Conservation (phyloP, 768 basidiomycete genomes). For the Psilocybe cubensis region DNA sequence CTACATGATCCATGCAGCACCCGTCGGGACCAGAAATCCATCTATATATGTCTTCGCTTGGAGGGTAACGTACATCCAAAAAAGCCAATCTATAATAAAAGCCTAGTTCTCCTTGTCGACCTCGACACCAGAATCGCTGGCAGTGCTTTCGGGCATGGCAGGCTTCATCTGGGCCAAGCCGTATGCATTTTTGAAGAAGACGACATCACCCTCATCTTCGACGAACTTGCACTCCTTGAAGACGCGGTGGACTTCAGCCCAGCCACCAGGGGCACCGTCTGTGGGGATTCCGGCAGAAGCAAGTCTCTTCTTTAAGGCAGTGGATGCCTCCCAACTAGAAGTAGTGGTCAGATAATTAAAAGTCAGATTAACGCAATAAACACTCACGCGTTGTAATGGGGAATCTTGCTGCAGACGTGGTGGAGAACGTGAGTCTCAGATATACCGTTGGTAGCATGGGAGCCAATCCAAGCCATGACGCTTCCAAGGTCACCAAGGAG, state of each 20-base stretch:
- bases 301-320: slow-evolving; percentile 79
- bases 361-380: background rate
- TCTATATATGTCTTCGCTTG: background rate
- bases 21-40: background rate
- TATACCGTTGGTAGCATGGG: slow-evolving; percentile 86
- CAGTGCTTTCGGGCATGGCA: slow-evolving; percentile 59
- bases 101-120: slow-evolving; percentile 44
- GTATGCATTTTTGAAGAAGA: slow-evolving; percentile 88
- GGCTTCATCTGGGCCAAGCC: slow-evolving; percentile 78
- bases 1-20: background rate
- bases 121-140: slow-evolving; percentile 58
- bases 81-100: background rate
- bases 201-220: slow-evolving; percentile 89
- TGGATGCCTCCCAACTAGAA: slow-evolving; percentile 85
- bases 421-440: slow-evolving; percentile 94
- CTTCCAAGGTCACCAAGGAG: slow-evolving; percentile 79
- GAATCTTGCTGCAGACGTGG: slow-evolving; percentile 94
- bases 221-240: slow-evolving; percentile 90
- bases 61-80: background rate
- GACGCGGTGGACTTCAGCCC: slow-evolving; percentile 81
- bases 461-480: slow-evolving; percentile 85
- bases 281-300: slow-evolving; percentile 64
- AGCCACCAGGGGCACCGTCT: slow-evolving; percentile 75
- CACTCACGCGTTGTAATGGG: slow-evolving; percentile 85
- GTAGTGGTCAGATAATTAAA: slow-evolving; percentile 1